Evolutionary conservation across 2,329 filamentous ascomycete genomes (phyloP).

Genomic region (Gliomastix tumulicola): DNA sequence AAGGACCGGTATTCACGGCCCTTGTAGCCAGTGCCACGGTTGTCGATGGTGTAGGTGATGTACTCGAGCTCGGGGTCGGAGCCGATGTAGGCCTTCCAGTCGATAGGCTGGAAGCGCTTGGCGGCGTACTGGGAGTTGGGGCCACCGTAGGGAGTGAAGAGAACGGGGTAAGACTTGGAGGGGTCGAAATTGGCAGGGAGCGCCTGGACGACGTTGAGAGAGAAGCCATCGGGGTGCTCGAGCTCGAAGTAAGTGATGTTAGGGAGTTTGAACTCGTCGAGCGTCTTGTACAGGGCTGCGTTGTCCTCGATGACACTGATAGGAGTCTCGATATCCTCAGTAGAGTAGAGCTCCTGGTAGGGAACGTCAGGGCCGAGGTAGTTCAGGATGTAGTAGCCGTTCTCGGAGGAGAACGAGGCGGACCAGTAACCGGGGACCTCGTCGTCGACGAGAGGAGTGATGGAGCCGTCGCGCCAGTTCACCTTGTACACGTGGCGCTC

Average conservation of each 20-base stretch:
- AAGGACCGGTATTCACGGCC: slow-evolving; percentile 55
- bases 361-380: slow-evolving; percentile 62
- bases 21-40: slow-evolving; percentile 58
- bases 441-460: slow-evolving; percentile 56
- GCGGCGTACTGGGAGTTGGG: slow-evolving; percentile 55
- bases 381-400: slow-evolving; percentile 58
- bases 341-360: slow-evolving; percentile 59
- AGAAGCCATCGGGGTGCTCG: slow-evolving; percentile 52
- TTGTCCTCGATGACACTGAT: slow-evolving; percentile 56
- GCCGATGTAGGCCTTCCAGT: slow-evolving; percentile 57
- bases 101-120: slow-evolving; percentile 47
- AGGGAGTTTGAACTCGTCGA: slow-evolving; percentile 55
- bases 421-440: slow-evolving; percentile 50
- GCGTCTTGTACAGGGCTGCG: slow-evolving; percentile 42
- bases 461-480: slow-evolving; percentile 45
- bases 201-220: slow-evolving; percentile 57
- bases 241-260: slow-evolving; percentile 59
- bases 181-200: slow-evolving; percentile 59
- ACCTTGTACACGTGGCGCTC: slow-evolving; percentile 64
- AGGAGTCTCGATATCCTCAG: slow-evolving; percentile 43
- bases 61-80: slow-evolving; percentile 63
- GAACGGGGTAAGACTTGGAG: slow-evolving; percentile 55
- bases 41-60: slow-evolving; percentile 62
- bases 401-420: slow-evolving; percentile 57
- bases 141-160: slow-evolving; percentile 64